phyloP scores from a whole-genome alignment of 116 monocot species.

The Iris pallida region DNA sequence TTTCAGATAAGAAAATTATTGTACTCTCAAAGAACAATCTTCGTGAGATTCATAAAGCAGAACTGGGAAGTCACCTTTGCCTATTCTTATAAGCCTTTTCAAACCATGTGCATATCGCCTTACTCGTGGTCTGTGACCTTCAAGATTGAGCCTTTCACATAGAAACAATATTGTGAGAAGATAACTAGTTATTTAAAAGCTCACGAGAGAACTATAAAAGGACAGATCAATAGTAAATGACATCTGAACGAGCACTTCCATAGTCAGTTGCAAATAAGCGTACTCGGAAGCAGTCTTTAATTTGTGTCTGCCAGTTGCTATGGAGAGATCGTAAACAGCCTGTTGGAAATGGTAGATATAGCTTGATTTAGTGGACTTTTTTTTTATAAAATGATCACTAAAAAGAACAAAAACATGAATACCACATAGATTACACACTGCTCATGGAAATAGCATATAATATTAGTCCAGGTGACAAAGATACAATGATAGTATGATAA shows the following conservation, averaged over 20 bases:
- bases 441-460: too few species aligned
- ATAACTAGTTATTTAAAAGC: not conserved
- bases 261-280: constrained; percentile 12
- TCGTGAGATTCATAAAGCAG: not conserved
- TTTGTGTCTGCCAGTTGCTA: constrained; percentile 29
- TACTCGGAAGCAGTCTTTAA: constrained; percentile 60
- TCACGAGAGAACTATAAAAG: not conserved
- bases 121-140: constrained; percentile 72
- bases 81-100: constrained; percentile 72
- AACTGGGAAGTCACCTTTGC: constrained; percentile 55
- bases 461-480: not conserved
- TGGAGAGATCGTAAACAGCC: constrained; percentile 62
- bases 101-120: constrained; percentile 84
- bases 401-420: not conserved
- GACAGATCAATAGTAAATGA: not conserved
- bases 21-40: too few species aligned
- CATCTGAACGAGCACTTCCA: not conserved
- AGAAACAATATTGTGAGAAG: constrained; percentile 11
- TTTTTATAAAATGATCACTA: not conserved
- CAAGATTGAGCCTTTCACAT: constrained; percentile 74
- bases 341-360: constrained; percentile 17
- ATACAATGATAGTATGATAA: not conserved
- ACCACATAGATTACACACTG: too few species aligned
- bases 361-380: not conserved
- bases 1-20: too few species aligned